Evolutionary conservation across 1,139 yeast species (phyloP).

Genomic region (Pneumocystis oryctolagi): DNA sequence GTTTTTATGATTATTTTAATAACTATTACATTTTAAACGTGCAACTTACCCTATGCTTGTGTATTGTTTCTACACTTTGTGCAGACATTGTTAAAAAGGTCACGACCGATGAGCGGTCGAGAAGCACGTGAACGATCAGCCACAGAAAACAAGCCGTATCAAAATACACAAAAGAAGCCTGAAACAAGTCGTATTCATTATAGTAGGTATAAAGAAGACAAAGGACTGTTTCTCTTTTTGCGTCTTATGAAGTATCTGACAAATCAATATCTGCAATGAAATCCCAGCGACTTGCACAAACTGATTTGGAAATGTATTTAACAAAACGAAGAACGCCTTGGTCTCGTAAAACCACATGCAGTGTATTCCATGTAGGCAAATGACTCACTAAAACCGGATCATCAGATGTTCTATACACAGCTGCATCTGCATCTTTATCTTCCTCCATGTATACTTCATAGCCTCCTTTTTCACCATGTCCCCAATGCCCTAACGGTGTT

Average conservation of each 20-base stretch:
- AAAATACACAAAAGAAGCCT: neutral
- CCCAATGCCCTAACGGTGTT: constrained; percentile 16
- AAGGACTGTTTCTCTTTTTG: too few relatives aligned
- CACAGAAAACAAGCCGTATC: neutral
- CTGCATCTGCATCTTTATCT: constrained; percentile 20
- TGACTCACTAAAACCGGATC: constrained; percentile 70
- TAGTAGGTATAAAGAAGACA: too few relatives aligned
- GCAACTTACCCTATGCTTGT: neutral
- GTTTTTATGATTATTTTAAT: neutral
- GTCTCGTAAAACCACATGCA: constrained; percentile 68
- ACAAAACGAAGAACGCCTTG: constrained; percentile 74
- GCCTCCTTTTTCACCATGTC: constrained; percentile 71
- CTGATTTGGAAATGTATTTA: constrained; percentile 77
- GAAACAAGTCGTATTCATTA: too few relatives aligned
- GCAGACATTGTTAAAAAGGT: neutral
- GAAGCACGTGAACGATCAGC: neutral
- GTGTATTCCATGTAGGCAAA: constrained; percentile 72
- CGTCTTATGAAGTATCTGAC: constrained; percentile 17
- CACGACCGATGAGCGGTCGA: neutral
- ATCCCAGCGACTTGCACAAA: constrained; percentile 92
- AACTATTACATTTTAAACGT: neutral
- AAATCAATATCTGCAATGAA: constrained; percentile 68
- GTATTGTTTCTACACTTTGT: neutral
- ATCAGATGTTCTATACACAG: constrained; percentile 9
- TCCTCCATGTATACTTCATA: constrained; percentile 71